Conservation (phyloP, 2,329 filamentous ascomycete species). For the Plectosphaerella sp. region DNA sequence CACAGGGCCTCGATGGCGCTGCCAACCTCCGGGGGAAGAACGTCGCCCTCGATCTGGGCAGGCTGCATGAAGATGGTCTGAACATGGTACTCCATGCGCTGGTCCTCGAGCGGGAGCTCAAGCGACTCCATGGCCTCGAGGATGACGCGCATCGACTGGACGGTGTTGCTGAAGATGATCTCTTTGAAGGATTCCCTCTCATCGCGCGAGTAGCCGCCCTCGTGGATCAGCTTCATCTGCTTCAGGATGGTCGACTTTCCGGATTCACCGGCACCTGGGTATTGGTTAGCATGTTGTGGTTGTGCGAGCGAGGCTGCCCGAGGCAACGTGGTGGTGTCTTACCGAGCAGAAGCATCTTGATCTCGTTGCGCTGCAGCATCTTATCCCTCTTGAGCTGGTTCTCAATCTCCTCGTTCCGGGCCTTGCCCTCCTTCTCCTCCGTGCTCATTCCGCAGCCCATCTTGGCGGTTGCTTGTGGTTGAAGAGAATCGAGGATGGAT, state of each 20-base stretch:
- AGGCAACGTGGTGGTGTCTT: constrained; percentile 18
- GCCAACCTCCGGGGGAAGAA: constrained; percentile 89
- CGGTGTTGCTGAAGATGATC: constrained; percentile 67
- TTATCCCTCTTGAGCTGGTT: constrained; percentile 98
- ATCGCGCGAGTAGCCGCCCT: constrained; percentile 96
- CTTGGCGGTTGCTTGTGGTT: constrained; percentile 44
- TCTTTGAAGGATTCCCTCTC: constrained; percentile 68
- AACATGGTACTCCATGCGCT: constrained; percentile 92
- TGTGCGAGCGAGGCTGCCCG: no score
- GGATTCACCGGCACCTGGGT: constrained; percentile 88
- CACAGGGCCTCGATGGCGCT: constrained; percentile 88
- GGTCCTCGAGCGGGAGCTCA: constrained; percentile 81
- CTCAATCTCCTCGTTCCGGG: constrained; percentile 99
- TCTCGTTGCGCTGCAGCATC: constrained; percentile 98
- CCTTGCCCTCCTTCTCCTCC: constrained; percentile 99
- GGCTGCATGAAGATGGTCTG: constrained; percentile 99
- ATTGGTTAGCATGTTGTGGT: constrained; percentile 12
- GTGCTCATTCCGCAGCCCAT: constrained; percentile 99
- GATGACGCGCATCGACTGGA: constrained; percentile 66
- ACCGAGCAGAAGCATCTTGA: constrained; percentile 99
- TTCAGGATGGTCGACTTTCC: constrained; percentile 93
- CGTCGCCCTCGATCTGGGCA: constrained; percentile 92
- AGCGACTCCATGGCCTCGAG: constrained; percentile 66
- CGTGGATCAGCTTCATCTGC: constrained; percentile 99
- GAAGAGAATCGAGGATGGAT: not conserved